Base-by-base conservation (phyloP, 257 asterid genomes). In the Nicotiana paniculata region DNA sequence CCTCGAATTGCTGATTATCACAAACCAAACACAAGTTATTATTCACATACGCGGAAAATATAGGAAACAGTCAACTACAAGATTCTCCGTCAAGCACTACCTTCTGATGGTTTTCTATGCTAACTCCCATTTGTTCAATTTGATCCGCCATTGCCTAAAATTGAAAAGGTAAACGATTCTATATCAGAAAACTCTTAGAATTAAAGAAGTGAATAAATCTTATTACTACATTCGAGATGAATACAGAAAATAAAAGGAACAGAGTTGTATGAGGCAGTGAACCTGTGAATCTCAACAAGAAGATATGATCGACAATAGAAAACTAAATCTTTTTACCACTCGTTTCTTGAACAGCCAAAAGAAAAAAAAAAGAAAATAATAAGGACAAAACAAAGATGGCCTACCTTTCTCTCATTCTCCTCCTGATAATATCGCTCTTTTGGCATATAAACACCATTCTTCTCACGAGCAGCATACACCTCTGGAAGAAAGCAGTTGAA, bases 381-480 rank as follows among this genome's bases (percentile, higher is more conserved):
- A 63, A 33, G 59, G 62, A 80, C 46, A 39, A 80, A 0, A 51
- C 21, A 59, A 65, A 80, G n/a, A 18, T 2, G 5, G 10, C 28
- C 11, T 57, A 66, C 83, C 24, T 81, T 81, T 53, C 78, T 81
- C 84, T 95, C 98, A 77, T 82, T 85, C 90, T 95, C 98, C 81
- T 95, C 98, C 85, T 91, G 97, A 86, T 86, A 87, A 79, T 94
- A 92, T 26, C 97, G 91, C 13, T 94, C 97, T 81, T 91, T 94
- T 51, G 98, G 98, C 54, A 94, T 92, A 87, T 94, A 94, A 33
- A 94, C 96, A 24, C 98, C 98, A 79, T 85, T 91, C 85, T 93
- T 95, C 88, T 95, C 97, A 76, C 98, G 90, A 48, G 97, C 90
- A 76, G 98, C 98, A 88, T 91, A 91, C 59, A 95, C 96, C 93